These are phyloP conservation scores for Phalaenopsis aphrodite DNA, from an alignment of 106 monocot species.

Conservation along the genomic window DNA sequence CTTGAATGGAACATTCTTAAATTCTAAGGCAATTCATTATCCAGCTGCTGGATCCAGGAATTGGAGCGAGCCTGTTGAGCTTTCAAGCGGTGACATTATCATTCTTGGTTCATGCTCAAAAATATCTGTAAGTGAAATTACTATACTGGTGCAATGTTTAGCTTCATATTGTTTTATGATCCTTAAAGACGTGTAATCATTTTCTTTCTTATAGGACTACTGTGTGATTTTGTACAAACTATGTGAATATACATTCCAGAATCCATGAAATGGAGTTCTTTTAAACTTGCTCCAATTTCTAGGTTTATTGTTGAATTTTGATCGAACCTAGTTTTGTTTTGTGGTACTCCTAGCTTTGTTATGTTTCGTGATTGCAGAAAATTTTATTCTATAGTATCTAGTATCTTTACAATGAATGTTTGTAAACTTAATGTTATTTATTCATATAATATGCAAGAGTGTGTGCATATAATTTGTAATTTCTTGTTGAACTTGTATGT, in stretches of 20 bases:
- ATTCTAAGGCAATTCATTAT: conserved; percentile 52
- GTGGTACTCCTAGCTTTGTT: no score
- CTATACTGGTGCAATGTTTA: neutral
- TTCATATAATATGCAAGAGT: no score
- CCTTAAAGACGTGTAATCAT: neutral
- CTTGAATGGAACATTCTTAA: conserved; percentile 86
- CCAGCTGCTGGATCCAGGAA: conserved; percentile 45
- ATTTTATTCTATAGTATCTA: no score
- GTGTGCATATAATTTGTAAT: no score
- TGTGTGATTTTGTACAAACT: neutral
- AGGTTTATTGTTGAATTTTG: no score
- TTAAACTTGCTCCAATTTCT: no score
- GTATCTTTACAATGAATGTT: no score
- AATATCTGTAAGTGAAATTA: conserved; percentile 51
- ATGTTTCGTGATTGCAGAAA: no score
- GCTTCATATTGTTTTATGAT: neutral
- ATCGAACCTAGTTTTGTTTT: no score
- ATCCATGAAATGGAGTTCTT: neutral
- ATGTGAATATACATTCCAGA: neutral
- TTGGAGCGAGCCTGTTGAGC: conserved; percentile 60
- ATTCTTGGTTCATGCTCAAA: conserved; percentile 78
- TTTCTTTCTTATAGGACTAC: neutral
- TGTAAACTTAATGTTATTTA: no score
- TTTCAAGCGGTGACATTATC: conserved; percentile 70
- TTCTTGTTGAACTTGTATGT: no score